Base-by-base conservation (phyloP, 179 eudicot species). In the Pouteria campechiana region DNA sequence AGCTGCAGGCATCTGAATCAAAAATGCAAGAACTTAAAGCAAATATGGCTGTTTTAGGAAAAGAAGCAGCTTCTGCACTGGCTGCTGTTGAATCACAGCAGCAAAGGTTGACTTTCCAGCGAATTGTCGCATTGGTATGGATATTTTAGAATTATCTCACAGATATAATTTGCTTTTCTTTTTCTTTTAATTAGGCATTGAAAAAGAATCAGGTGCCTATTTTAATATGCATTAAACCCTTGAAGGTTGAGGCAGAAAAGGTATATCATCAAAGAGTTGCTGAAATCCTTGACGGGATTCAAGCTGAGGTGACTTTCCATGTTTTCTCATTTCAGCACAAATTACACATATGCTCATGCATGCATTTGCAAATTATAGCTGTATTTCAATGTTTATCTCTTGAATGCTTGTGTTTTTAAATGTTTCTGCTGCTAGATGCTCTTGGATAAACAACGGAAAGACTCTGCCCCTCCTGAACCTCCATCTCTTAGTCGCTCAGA, bases 41-140 rank as follows among this genome's bases (percentile, higher is more conserved):
- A 16, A 89, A 75, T 65, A 89, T 89, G 97, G 93, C 95, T 41
- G 81, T 89, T 40, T 69, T 85, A 28, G 97, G 95, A 37, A 89
- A 85, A 67, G 97, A 89, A 76, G 95, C 97, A 48, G 50, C 83
- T 25, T 75, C 86, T 50, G 95, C 97, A 32, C 62, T 89, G 60
- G 77, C 95, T 57, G 76, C 95, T 37, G 89, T 79, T 28, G 95
- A 85, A 51, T 73, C 97, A 11, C 97, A 89, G 57, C 95, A 89
- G 58, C 89, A 85, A 70, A 85, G 83, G 66, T 57, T 89, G 40
- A 89, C 95, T 11, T 85, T 78, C 66, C 97, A 89, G 77, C 73
- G 97, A 67, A 79, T 89, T 52, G 81, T 84, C 31, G 71, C 95
- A 39, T 57, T 84, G 93, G 96, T 86, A 58, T 36, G 64, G 56